Base-by-base conservation (phyloP, 1,284 basidiomycete genomes). In the Rhodotorula mucilaginosa region DNA sequence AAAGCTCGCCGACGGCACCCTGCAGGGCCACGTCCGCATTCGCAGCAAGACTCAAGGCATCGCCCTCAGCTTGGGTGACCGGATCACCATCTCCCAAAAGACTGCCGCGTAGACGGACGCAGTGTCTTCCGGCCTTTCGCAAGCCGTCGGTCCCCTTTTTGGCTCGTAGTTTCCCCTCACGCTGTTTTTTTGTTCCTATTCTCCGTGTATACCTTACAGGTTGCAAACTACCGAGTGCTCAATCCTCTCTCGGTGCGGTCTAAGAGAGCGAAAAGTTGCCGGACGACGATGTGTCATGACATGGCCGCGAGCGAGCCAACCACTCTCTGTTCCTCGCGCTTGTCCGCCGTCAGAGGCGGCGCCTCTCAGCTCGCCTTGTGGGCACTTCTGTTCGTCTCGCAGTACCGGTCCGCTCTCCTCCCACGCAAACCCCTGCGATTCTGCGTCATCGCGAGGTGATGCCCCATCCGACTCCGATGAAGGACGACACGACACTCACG, bases 21-120 rank as follows among this genome's bases (percentile, higher is more conserved):
- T 97, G 77, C 89, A 89, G 39, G 93, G 93, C 0, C 93, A 96
- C 82, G 92, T 96, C 31, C 87, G 93, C 65, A 97, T 96, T 79
- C 87, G 93, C 69, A 93, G 90, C 80, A 97, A 96, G 84, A 95
- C 92, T 48, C 93, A 96, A 81, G 93, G 93, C 61, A 97, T 98
- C 75, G 96, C 96, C 7, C 84, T 98, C 74, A 93, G 91, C 48
- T 82, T 99, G 74, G 95, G 95, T 34, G 93, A 97, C 83, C 87
- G 90, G 79, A 94, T 95, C 63, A 81, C 75, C 15, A 44, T 76
- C n/a, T 49, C 39, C 23, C 74, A 76, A 65, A 72, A 75, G 66
- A 34, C 54, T 49, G 29, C 46, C 49, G 39, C 64, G 31, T 61
- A 44, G 47, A n/a, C 26, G 39, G 13, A 19, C 16, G 39, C 23